Conservation (phyloP, 257 asterid species). For the Jacaranda mimosifolia region DNA sequence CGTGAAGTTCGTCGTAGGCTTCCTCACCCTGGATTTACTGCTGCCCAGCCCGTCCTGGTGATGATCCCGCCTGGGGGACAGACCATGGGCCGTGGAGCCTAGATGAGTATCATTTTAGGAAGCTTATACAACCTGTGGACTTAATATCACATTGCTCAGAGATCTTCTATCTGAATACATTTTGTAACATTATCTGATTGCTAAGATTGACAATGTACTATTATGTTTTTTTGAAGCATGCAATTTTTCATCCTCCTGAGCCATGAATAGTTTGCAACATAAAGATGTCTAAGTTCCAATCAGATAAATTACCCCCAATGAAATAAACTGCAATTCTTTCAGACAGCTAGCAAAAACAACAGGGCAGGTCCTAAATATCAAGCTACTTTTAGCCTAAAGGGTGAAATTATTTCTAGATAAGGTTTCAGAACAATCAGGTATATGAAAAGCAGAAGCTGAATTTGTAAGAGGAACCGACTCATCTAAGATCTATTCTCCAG, state of each 20-base stretch:
- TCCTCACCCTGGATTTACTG: slow-evolving; percentile 77
- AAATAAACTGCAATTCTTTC: slow-evolving; percentile 27
- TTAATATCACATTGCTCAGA: background rate
- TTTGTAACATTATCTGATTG: too few relatives aligned
- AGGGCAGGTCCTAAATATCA: background rate
- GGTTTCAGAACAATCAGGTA: slow-evolving; percentile 5
- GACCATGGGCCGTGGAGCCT: slow-evolving; percentile 66
- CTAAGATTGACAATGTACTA: background rate
- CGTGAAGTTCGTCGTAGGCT: slow-evolving; percentile 92
- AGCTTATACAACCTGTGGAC: background rate
- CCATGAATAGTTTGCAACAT: background rate
- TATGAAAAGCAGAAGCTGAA: slow-evolving; percentile 18
- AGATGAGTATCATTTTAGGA: background rate
- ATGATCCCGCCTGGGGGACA: slow-evolving; percentile 79
- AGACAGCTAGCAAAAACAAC: slow-evolving; percentile 21
- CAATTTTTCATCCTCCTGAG: background rate
- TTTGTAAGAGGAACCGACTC: slow-evolving; percentile 4
- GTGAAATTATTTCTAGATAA: slow-evolving; percentile 27
- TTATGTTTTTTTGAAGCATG: background rate
- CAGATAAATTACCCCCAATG: background rate
- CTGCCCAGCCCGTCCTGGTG: slow-evolving; percentile 60
- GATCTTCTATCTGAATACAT: too few relatives aligned
- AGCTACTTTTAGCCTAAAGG: background rate
- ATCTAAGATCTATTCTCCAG: slow-evolving; percentile 71
- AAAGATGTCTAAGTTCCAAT: background rate